Conservation (phyloP, 805 yeast genomes). For the Isabelozyma heimii region DNA sequence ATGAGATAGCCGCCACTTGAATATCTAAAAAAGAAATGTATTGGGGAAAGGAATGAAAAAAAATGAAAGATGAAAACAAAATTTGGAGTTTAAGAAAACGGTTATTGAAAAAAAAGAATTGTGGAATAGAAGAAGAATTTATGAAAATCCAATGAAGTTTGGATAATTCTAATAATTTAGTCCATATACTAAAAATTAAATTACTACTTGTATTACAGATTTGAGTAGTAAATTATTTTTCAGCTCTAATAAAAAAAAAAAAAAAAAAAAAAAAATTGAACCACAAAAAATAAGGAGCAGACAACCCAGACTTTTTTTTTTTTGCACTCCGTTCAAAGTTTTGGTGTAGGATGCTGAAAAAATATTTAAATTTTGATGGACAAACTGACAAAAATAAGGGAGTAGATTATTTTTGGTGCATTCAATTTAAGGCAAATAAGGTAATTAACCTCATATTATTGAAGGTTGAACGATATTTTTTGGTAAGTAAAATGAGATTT, state of each 20-base stretch:
- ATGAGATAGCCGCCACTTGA: neutral
- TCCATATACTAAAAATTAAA: neutral
- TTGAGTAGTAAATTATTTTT: neutral
- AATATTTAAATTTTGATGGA: no score
- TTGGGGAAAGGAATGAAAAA: neutral
- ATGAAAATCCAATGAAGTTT: neutral
- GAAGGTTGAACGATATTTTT: neutral
- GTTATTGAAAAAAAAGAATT: constrained; percentile 1
- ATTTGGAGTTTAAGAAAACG: neutral
- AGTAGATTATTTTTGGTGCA: neutral
- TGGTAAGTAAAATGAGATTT: neutral
- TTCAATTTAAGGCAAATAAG: neutral
- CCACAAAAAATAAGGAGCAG: neutral
- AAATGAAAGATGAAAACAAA: no score
- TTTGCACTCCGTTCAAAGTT: neutral
- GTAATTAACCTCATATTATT: neutral
- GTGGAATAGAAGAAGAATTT: neutral
- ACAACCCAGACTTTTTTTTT: neutral
- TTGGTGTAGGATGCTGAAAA: neutral
- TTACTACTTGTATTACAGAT: neutral
- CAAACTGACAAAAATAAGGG: neutral
- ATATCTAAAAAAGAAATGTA: no score
- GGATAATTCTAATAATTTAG: neutral
- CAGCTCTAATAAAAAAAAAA: neutral
- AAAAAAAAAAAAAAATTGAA: neutral